phyloP scores from a whole-genome alignment of 176 grass and related monocot species.

The Musa schizocarpa region DNA sequence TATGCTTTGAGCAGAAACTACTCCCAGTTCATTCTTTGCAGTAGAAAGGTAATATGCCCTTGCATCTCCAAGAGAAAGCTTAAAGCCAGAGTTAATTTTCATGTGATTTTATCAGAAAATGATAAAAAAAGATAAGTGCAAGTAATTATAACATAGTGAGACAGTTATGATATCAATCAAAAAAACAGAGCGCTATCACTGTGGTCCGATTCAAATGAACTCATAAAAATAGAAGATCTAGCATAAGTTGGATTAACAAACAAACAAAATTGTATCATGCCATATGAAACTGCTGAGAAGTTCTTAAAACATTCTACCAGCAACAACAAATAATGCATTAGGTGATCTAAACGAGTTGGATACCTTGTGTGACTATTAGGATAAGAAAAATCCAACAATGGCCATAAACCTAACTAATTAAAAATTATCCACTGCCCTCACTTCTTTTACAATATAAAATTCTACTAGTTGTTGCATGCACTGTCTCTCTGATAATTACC shows the following conservation, averaged over 20 bases:
- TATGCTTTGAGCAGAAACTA: slow-evolving; percentile 93
- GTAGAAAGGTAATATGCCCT: slow-evolving; percentile 98
- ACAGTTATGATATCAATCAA: background rate
- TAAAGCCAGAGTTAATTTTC: slow-evolving; percentile 25
- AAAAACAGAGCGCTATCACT: background rate
- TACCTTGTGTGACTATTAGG: too few species aligned
- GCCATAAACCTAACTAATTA: background rate
- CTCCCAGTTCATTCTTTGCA: slow-evolving; percentile 82
- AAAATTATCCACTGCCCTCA: background rate
- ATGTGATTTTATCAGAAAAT: slow-evolving; percentile 7
- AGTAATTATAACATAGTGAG: background rate
- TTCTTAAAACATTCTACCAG: too few species aligned
- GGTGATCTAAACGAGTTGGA: too few species aligned
- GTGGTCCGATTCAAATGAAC: too few species aligned
- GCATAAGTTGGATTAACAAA: too few species aligned
- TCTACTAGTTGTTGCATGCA: background rate
- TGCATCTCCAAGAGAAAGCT: slow-evolving; percentile 98
- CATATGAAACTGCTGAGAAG: too few species aligned
- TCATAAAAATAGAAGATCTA: too few species aligned
- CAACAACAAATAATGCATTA: too few species aligned
- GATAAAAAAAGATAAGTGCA: background rate
- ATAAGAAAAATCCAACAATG: background rate
- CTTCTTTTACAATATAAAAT: background rate
- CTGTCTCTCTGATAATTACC: background rate
- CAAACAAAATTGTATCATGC: too few species aligned